Conservation (phyloP, 2,329 filamentous ascomycete genomes). For the Penicillium sp. region DNA sequence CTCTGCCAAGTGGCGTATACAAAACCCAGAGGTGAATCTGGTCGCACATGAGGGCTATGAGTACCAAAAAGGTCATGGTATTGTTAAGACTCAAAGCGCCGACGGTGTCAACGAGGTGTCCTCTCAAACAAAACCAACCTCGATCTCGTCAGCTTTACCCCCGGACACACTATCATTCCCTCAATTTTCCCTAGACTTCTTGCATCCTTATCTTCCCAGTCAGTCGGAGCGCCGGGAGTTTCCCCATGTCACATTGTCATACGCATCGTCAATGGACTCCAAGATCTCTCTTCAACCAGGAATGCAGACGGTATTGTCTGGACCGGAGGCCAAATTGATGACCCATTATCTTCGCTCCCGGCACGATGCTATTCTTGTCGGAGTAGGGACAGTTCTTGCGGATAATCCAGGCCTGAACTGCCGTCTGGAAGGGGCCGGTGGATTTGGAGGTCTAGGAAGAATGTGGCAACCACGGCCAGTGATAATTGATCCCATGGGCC, state of each 20-base stretch:
- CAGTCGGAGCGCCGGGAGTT: conserved; percentile 28
- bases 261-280: conserved; percentile 81
- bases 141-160: conserved; percentile 20
- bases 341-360: conserved; percentile 78
- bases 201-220: conserved; percentile 46
- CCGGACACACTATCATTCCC: conserved; percentile 41
- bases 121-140: conserved; percentile 6
- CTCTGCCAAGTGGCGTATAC: conserved; percentile 41
- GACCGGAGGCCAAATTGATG: conserved; percentile 76
- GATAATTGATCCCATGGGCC: conserved; percentile 66
- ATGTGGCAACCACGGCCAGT: conserved; percentile 67
- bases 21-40: conserved; percentile 37
- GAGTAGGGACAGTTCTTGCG: conserved; percentile 71
- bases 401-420: conserved; percentile 84
- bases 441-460: conserved; percentile 46
- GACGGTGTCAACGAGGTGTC: conserved; percentile 10
- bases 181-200: conserved; percentile 37
- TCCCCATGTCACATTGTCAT: conserved; percentile 69
- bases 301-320: conserved; percentile 72
- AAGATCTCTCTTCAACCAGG: conserved; percentile 68
- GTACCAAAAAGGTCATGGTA: conserved; percentile 38
- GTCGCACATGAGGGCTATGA: conserved; percentile 40
- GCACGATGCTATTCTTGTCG: conserved; percentile 77
- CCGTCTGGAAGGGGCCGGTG: conserved; percentile 55
- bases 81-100: conserved; percentile 27